phyloP scores from a whole-genome alignment of 768 basidiomycete species.

The Hemileccinum rubropunctum region DNA sequence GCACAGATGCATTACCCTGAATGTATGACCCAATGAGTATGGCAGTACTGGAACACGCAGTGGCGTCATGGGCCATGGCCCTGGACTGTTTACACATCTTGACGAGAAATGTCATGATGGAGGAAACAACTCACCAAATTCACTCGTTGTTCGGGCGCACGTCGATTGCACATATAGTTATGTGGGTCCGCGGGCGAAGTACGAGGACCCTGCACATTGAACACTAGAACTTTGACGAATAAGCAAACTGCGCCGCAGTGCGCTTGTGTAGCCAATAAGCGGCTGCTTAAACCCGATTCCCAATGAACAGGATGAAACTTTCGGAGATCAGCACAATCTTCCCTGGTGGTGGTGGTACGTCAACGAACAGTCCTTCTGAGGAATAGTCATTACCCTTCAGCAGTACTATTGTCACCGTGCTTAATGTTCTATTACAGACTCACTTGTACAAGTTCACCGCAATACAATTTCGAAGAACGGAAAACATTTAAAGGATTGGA shows the following conservation, averaged over 20 bases:
- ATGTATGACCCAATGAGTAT: conserved; percentile 5
- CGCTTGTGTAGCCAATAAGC: not conserved
- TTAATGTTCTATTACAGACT: not conserved
- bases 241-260: not conserved
- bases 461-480: not conserved
- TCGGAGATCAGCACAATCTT: conserved; percentile 6
- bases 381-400: not conserved
- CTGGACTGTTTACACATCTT: conserved; percentile 6
- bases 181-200: not conserved
- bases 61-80: conserved; percentile 20
- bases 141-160: conserved; percentile 9
- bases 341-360: not conserved
- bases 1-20: conserved; percentile 24
- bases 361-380: conserved; percentile 1
- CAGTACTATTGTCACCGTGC: not conserved
- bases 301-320: not conserved
- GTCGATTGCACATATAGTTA: not conserved
- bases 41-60: conserved; percentile 19
- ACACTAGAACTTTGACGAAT: not conserved
- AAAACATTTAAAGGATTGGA: not conserved
- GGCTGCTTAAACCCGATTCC: not conserved
- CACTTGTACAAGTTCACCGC: conserved; percentile 1
- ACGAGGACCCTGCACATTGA: not conserved
- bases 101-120: conserved; percentile 10
- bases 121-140: conserved; percentile 19